Percentiles rank a stretch among this genome's conserved stretches.
Conservation (phyloP, 2,329 filamentous ascomycete genomes). For the Hymenoscyphus linearis region DNA sequence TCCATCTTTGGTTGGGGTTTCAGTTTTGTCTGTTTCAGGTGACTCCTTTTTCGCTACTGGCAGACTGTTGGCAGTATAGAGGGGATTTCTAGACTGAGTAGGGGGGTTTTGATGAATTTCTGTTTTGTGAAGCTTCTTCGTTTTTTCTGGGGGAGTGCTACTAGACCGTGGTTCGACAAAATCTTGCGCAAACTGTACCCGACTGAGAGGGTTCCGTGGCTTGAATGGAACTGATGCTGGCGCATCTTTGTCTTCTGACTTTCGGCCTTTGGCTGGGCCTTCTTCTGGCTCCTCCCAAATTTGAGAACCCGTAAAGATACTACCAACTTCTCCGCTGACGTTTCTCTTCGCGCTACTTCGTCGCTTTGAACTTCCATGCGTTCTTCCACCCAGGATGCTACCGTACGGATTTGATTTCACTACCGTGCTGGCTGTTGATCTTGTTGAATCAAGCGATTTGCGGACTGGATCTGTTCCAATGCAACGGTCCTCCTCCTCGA, state of each 20-base stretch:
- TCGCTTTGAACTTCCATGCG: conserved; percentile 17
- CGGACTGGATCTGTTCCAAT: conserved; percentile 18
- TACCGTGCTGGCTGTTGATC: conserved; percentile 7
- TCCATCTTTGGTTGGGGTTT: conserved; percentile 54
- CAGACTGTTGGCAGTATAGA: conserved; percentile 63
- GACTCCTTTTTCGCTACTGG: conserved; percentile 26
- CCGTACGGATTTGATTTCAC: conserved; percentile 26
- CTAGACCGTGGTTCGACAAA: conserved; percentile 38
- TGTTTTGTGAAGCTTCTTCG: conserved; percentile 40
- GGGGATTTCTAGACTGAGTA: conserved; percentile 73
- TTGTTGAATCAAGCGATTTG: conserved; percentile 22
- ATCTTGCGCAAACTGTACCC: conserved; percentile 46
- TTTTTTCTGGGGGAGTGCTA: conserved; percentile 39
- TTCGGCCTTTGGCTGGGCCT: conserved; percentile 17
- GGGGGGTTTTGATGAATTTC: conserved; percentile 85
- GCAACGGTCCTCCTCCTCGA: conserved; percentile 14
- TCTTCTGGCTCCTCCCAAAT: conserved; percentile 83
- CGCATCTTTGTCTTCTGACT: conserved; percentile 28
- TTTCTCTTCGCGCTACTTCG: conserved; percentile 46
- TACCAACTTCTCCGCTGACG: conserved; percentile 60
- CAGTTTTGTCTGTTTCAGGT: conserved; percentile 11
- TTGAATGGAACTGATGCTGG: conserved; percentile 50
- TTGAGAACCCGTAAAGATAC: conserved; percentile 66
- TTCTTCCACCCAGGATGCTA: conserved; percentile 16
- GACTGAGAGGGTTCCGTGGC: conserved; percentile 59